Conservation (phyloP, 805 yeast species). For the Starmerella floris region DNA sequence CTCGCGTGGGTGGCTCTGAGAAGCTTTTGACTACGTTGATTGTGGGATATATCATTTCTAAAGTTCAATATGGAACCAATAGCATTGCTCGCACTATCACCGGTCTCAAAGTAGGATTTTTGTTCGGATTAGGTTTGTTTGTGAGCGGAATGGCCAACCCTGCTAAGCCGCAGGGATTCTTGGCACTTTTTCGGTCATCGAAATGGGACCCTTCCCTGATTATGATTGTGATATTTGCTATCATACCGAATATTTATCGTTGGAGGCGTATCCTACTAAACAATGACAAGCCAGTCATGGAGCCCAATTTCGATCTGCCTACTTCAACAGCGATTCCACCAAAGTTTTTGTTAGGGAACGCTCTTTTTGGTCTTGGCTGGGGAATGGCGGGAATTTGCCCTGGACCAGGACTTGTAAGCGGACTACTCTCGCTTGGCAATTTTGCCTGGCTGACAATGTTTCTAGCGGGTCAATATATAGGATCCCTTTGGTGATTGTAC, state of each 20-base stretch:
- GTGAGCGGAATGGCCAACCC: constrained; percentile 38
- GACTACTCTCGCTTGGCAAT: constrained; percentile 5
- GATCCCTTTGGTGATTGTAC: too few species aligned
- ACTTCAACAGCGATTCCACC: constrained; percentile 21
- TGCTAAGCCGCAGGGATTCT: constrained; percentile 35
- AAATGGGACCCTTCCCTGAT: constrained; percentile 38
- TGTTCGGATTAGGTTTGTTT: constrained; percentile 37
- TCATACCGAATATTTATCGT: constrained; percentile 33
- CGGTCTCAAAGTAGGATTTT: constrained; percentile 22
- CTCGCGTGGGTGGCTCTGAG: background rate
- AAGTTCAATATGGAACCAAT: background rate
- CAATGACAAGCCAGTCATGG: constrained; percentile 6
- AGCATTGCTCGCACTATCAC: background rate
- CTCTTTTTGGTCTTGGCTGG: constrained; percentile 42
- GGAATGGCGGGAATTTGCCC: constrained; percentile 42
- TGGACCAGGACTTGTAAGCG: constrained; percentile 36
- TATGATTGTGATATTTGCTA: constrained; percentile 33
- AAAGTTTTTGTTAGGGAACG: constrained; percentile 33
- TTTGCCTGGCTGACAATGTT: constrained; percentile 8
- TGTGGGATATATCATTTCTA: constrained; percentile 1
- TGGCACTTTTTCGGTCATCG: constrained; percentile 28
- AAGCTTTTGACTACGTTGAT: constrained; percentile 1
- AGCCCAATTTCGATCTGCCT: constrained; percentile 17
- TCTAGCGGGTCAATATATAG: background rate
- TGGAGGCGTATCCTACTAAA: constrained; percentile 6